Percentiles rank a stretch among this genome's conserved stretches.
These are phyloP conservation scores for Xerocomus amazonicus DNA, from an alignment of 1,284 basidiomycete species.

Conservation along the genomic window DNA sequence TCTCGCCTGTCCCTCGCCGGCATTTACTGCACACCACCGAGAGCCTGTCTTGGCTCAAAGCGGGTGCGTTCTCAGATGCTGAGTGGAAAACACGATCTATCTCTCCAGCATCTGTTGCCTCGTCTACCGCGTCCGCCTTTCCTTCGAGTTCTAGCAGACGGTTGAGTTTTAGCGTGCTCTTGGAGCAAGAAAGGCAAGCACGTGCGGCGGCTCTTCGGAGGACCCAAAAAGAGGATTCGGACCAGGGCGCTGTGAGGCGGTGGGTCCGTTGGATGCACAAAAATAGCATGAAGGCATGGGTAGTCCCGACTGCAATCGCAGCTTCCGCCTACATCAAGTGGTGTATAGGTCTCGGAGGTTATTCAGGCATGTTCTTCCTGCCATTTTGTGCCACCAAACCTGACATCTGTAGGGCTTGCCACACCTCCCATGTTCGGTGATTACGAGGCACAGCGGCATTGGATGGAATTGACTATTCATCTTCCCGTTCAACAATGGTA, in stretches of 20 bases:
- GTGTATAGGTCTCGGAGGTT: slow-evolving; percentile 70
- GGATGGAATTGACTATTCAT: slow-evolving; percentile 87
- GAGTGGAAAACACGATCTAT: slow-evolving; percentile 20
- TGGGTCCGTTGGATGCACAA: slow-evolving; percentile 79
- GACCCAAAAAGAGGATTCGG: slow-evolving; percentile 18
- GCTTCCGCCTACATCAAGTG: slow-evolving; percentile 60
- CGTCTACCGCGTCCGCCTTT: slow-evolving; percentile 37
- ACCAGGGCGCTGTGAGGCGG: slow-evolving; percentile 51
- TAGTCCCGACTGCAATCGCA: slow-evolving; percentile 51
- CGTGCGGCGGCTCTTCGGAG: slow-evolving; percentile 15
- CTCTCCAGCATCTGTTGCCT: slow-evolving; percentile 45
- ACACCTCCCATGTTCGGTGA: slow-evolving; percentile 86
- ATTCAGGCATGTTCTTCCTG: slow-evolving; percentile 67
- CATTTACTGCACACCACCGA: slow-evolving; percentile 51
- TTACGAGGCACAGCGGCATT: slow-evolving; percentile 91
- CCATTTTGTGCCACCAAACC: slow-evolving; percentile 1
- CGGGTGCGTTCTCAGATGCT: slow-evolving; percentile 29
- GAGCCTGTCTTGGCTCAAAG: slow-evolving; percentile 50
- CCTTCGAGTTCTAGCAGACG: slow-evolving; percentile 13
- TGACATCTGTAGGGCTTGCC: slow-evolving; percentile 47
- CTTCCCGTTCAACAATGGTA: slow-evolving; percentile 80
- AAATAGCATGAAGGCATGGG: slow-evolving; percentile 54
- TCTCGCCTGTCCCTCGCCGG: slow-evolving; percentile 54
- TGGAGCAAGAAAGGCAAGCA: slow-evolving; percentile 33
- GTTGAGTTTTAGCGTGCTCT: slow-evolving; percentile 37